Percentiles rank a stretch among this genome's conserved stretches.
These are phyloP conservation scores for Fusarium paranaense DNA, from an alignment of 2,329 filamentous ascomycete species.

Conservation along the genomic window DNA sequence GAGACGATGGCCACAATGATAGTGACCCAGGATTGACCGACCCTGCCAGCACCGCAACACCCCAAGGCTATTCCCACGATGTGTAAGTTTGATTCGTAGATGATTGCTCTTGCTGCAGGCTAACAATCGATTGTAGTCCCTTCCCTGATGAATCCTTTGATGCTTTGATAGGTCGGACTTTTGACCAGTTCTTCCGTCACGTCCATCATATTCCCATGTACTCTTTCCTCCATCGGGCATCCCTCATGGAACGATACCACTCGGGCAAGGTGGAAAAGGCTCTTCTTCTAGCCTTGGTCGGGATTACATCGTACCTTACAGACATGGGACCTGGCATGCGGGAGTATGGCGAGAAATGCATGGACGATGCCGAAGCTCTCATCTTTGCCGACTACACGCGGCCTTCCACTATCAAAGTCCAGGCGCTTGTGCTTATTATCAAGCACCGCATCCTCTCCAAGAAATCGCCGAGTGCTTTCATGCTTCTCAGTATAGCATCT, in stretches of 20 bases:
- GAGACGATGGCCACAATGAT: constrained; percentile 49
- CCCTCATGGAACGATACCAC: constrained; percentile 69
- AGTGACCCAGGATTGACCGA: constrained; percentile 52
- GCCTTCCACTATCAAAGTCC: constrained; percentile 68
- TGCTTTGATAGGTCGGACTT: constrained; percentile 62
- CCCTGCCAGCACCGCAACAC: constrained; percentile 47
- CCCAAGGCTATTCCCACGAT: constrained; percentile 50
- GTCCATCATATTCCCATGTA: constrained; percentile 70
- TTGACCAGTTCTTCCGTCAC: constrained; percentile 69
- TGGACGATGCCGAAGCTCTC: constrained; percentile 65
- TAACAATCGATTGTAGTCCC: constrained; percentile 44
- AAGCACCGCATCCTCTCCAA: constrained; percentile 59
- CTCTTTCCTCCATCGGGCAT: constrained; percentile 69
- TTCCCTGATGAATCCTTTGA: constrained; percentile 59
- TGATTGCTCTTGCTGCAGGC: constrained; percentile 4
- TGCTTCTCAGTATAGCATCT: constrained; percentile 57
- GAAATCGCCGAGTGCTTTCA: constrained; percentile 58
- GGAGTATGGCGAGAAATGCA: constrained; percentile 65
- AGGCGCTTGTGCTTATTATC: constrained; percentile 59
- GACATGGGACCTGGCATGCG: constrained; percentile 64
- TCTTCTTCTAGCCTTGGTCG: constrained; percentile 65
- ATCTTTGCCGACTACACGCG: constrained; percentile 66
- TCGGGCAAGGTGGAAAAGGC: constrained; percentile 67
- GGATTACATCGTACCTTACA: constrained; percentile 67
- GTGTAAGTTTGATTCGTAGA: constrained; percentile 43